A percentile compares a stretch with the other conserved stretches of the same genome.
Evolutionary conservation across 108 stramenopile species (phyloP).

Genomic region (Cyclotella distinguenda): DNA sequence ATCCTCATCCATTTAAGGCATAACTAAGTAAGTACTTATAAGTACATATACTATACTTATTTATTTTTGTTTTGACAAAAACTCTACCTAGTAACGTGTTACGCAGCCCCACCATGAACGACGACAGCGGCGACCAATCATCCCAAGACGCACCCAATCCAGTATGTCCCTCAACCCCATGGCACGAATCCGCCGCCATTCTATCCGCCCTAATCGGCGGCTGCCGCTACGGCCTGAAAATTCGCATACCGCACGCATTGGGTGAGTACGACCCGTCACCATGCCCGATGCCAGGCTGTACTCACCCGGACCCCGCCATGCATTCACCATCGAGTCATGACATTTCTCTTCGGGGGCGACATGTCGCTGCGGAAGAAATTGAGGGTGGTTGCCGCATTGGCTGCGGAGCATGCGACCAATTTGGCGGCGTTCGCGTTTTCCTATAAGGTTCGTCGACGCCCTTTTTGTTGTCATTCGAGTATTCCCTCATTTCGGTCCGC

Average conservation of each 20-base stretch:
- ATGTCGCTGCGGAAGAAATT: slow-evolving; percentile 58
- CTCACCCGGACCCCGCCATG: background rate
- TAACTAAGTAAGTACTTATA: too few species aligned
- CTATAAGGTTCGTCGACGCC: slow-evolving; percentile 59
- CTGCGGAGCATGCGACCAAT: slow-evolving; percentile 66
- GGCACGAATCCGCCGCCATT: slow-evolving; percentile 67
- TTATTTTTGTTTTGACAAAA: too few species aligned
- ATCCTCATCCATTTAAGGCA: too few species aligned
- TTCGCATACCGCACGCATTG: slow-evolving; percentile 77
- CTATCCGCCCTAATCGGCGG: slow-evolving; percentile 71
- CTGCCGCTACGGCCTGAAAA: slow-evolving; percentile 80
- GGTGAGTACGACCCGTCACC: slow-evolving; percentile 13
- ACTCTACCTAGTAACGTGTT: too few species aligned
- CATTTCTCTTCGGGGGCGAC: slow-evolving; percentile 66
- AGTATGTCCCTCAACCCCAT: too few species aligned
- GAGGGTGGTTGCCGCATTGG: slow-evolving; percentile 48
- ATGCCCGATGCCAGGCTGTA: background rate
- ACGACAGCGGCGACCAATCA: too few species aligned
- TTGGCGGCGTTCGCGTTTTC: slow-evolving; percentile 80
- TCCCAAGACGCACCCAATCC: too few species aligned
- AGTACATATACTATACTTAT: too few species aligned
- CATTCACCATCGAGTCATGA: slow-evolving; percentile 56
- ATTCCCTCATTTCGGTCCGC: background rate
- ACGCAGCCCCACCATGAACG: too few species aligned
- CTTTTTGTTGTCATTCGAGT: background rate